Conservation (phyloP, 2,329 filamentous ascomycete genomes). For the Metarhizium guizhouense region DNA sequence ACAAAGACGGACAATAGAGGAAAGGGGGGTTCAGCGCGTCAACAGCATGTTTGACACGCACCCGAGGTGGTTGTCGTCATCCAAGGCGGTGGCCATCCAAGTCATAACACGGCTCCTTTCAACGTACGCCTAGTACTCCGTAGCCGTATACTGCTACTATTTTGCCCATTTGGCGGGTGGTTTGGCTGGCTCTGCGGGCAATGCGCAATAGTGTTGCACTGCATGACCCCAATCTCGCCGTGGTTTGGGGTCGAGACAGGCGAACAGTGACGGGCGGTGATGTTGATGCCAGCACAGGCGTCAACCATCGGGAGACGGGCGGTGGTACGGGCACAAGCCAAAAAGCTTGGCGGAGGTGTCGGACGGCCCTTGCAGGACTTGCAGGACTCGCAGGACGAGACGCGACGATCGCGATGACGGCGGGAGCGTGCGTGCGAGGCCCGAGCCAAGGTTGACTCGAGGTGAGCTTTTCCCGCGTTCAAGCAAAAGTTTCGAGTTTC, state of each 20-base stretch:
- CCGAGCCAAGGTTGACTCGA: neutral
- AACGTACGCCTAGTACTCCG: too few relatives aligned
- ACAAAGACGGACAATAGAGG: neutral
- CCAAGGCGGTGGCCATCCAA: neutral
- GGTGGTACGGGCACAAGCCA: neutral
- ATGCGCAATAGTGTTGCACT: neutral
- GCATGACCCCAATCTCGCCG: neutral
- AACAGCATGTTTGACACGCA: neutral
- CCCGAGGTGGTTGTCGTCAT: neutral
- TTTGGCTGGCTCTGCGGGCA: neutral
- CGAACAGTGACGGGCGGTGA: neutral
- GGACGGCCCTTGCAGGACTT: conserved; percentile 1
- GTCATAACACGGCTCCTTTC: neutral
- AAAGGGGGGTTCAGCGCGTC: neutral
- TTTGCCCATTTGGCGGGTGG: neutral
- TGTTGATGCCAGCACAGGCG: neutral
- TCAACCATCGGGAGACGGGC: neutral
- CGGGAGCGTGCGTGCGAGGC: neutral
- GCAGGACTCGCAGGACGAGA: too few relatives aligned
- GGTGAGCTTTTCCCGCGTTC: too few relatives aligned
- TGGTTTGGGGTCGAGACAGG: neutral
- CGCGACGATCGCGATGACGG: neutral
- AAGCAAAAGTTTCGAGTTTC: too few relatives aligned
- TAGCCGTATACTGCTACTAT: neutral
- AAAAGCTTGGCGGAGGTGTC: neutral